These are phyloP conservation scores for Calonectria crousiana DNA, from an alignment of 2,329 filamentous ascomycete species.

Conservation along the genomic window DNA sequence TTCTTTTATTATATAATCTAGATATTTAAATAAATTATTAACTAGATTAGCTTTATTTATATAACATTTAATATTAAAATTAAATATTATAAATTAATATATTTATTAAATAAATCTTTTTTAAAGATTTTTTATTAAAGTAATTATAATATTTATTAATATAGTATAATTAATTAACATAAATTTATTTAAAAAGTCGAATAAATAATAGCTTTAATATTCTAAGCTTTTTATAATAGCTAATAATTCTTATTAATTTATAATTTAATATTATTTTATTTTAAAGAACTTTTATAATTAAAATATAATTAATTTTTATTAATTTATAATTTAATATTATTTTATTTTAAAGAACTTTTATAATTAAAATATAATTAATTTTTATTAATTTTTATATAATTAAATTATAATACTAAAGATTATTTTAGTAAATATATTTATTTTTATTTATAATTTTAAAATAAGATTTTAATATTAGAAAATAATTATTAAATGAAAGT, in stretches of 20 bases:
- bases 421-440: neutral
- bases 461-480: conserved; percentile 4
- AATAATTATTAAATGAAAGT: conserved; percentile 14
- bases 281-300: too few relatives aligned
- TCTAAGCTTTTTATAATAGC: conserved; percentile 9
- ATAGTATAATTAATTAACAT: neutral
- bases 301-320: neutral
- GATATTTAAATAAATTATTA: too few relatives aligned
- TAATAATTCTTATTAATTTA: too few relatives aligned
- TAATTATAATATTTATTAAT: neutral
- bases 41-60: neutral
- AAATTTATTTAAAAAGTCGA: neutral
- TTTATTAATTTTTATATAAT: neutral
- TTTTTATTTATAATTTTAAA: neutral
- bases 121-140: neutral
- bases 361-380: neutral
- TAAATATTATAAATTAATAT: neutral
- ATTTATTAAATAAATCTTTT: neutral
- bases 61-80: neutral
- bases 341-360: neutral
- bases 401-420: neutral
- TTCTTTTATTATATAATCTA: neutral
- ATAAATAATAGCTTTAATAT: neutral
- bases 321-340: neutral
- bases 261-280: too few relatives aligned